Conservation (phyloP, 2,329 filamentous ascomycete genomes). For the Myriosclerotinia scirpicola region DNA sequence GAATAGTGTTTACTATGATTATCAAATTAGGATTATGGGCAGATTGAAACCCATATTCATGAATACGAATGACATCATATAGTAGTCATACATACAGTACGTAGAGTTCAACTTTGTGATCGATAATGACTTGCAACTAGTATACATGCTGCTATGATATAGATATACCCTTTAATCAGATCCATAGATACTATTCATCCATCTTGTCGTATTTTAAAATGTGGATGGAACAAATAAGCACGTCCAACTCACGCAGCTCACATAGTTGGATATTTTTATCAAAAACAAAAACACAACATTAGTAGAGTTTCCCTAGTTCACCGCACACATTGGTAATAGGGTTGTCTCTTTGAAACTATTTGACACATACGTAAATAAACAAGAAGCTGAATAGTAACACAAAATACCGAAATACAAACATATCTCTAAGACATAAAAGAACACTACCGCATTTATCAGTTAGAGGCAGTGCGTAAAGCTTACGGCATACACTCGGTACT, state of each 20-base stretch:
- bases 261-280: no score
- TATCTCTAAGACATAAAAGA: not conserved
- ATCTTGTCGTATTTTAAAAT: not conserved
- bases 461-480: not conserved
- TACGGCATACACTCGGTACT: not conserved
- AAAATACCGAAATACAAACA: not conserved
- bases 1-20: not conserved
- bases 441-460: not conserved
- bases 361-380: not conserved
- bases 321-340: not conserved
- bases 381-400: not conserved
- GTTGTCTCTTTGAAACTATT: not conserved
- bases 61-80: no score
- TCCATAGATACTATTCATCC: not conserved
- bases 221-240: no score
- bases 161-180: not conserved
- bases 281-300: not conserved
- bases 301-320: no score
- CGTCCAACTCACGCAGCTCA: no score
- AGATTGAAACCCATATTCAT: no score
- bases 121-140: not conserved
- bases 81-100: not conserved
- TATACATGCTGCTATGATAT: not conserved
- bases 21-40: not conserved
- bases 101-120: not conserved